Base-by-base conservation (phyloP, 1,284 basidiomycete genomes). In the Cryptococcus sp. region DNA sequence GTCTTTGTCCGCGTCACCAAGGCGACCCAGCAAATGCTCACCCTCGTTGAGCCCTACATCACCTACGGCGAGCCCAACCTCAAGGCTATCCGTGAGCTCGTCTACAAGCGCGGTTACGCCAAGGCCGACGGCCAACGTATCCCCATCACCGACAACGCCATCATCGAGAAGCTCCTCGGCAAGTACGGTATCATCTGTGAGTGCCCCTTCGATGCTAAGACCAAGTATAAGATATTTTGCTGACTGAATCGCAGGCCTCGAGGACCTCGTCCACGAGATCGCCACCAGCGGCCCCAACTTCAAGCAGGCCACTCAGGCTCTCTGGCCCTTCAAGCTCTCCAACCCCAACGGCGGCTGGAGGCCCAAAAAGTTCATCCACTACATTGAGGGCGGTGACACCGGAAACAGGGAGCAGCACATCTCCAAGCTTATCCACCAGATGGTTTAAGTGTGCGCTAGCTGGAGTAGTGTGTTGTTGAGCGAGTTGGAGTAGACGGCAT, bases 91-190 rank as follows among this genome's bases (percentile, higher is more conserved):
- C 92, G 94, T 70, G 95, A 98, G 81, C 84, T 99, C 66, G 88
- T 99, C 83, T 99, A 99, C 89, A 99, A 99, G 87, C 92, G 96
- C 71, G 96, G 96, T 61, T 98, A 97, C 80, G 96, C 94, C 81
- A 99, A 98, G 85, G 87, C 99, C 80, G 82, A 94, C 86, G 94
- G 91, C 82, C 94, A 98, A 82, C 90, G 95, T 78, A 90, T 99
- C 74, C 94, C 95, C 67, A 88, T 99, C 71, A 83, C 88, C 76
- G 92, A 93, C 84, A 99, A 99, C 83, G 68, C 86, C 66, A 84
- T 98, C 82, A 95, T 99, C 72, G 96, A 99, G 84, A 82, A 87
- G 75, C 78, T 86, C 54, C 93, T 99, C 68, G 91, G 93, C 81
- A 90, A 97, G 82, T 90, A 86, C 82, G 91, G 95, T 79, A 96